Conservation (phyloP, 305 asterid genomes). For the Coffea humblotiana region DNA sequence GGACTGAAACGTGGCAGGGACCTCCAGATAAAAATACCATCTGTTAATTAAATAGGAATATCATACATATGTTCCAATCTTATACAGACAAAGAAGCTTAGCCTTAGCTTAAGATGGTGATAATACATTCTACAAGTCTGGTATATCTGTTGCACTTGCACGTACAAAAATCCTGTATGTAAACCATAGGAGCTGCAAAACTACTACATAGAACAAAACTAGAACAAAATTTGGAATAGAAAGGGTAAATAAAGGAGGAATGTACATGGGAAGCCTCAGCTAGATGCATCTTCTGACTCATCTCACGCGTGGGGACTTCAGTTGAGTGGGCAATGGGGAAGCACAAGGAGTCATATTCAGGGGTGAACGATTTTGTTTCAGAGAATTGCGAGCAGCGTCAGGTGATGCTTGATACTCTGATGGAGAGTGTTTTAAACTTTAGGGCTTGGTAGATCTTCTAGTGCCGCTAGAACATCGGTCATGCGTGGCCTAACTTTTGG, state of each 20-base stretch:
- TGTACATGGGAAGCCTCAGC: constrained; percentile 18
- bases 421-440: constrained; percentile 34
- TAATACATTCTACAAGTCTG: background rate
- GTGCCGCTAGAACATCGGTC: constrained; percentile 64
- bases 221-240: constrained; percentile 8
- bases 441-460: constrained; percentile 69
- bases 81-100: background rate
- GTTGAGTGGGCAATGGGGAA: constrained; percentile 55
- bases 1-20: background rate
- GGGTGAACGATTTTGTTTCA: constrained; percentile 49
- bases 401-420: constrained; percentile 29
- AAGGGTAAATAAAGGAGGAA: constrained; percentile 3
- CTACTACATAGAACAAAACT: constrained; percentile 6
- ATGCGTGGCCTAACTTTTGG: constrained; percentile 79
- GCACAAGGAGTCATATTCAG: constrained; percentile 50
- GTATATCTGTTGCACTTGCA: background rate
- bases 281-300: constrained; percentile 27
- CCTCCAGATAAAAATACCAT: background rate
- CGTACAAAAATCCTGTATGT: background rate
- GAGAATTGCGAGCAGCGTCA: constrained; percentile 31
- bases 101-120: background rate
- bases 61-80: background rate
- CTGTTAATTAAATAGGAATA: background rate
- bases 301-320: constrained; percentile 47
- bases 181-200: background rate